Percentiles rank a stretch among this genome's conserved stretches.
Evolutionary conservation across 2,329 filamentous ascomycete species (phyloP).

Genomic region (Neofusicoccum laricinum): DNA sequence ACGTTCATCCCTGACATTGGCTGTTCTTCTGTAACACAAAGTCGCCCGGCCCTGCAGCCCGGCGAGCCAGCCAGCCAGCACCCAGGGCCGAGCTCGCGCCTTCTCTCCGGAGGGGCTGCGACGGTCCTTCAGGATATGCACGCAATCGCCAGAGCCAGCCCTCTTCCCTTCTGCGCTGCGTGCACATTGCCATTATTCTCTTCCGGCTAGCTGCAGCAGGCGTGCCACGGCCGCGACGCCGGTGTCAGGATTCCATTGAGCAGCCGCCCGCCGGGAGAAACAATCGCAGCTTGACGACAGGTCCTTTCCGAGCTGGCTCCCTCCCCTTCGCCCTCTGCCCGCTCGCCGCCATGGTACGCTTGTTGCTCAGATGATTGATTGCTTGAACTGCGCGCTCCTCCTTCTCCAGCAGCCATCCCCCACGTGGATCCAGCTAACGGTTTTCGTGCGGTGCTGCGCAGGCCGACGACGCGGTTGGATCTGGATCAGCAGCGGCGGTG

Average conservation of each 20-base stretch:
- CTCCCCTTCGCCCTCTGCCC: neutral
- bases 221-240: constrained; percentile 87
- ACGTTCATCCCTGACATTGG: constrained; percentile 14
- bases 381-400: neutral
- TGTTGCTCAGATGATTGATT: neutral
- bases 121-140: neutral
- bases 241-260: neutral
- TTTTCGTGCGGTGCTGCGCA: constrained; percentile 10
- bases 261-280: neutral
- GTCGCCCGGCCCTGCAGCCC: neutral
- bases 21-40: constrained; percentile 10
- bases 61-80: neutral
- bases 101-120: neutral
- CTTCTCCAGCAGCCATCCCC: neutral
- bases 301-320: neutral
- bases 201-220: constrained; percentile 94
- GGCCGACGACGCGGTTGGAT: constrained; percentile 13
- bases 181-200: neutral
- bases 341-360: constrained; percentile 11
- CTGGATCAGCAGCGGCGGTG: constrained; percentile 7
- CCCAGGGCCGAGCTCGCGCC: neutral
- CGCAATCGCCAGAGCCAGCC: neutral
- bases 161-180: neutral
- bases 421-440: constrained; percentile 13
- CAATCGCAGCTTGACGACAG: constrained; percentile 8